phyloP scores from a whole-genome alignment of 805 yeast genomes.

The Lipomyces kockii region DNA sequence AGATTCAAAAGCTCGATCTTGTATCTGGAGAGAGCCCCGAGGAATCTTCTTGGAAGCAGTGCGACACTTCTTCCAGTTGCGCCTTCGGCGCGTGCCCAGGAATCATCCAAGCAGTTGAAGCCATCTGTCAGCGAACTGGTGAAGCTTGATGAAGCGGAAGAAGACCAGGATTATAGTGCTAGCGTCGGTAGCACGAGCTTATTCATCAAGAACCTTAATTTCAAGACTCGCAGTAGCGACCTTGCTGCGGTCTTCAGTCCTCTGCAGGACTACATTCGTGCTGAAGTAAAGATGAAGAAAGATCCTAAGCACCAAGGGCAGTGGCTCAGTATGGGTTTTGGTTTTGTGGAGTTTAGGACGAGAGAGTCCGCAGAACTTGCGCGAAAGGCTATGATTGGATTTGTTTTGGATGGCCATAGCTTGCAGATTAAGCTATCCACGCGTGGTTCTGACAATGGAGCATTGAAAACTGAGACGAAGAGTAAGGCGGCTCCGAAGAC shows the following conservation, averaged over 20 bases:
- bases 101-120: constrained; percentile 38
- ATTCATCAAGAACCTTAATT: constrained; percentile 90
- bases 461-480: neutral
- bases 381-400: constrained; percentile 71
- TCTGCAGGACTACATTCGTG: constrained; percentile 78
- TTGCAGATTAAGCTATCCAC: constrained; percentile 87
- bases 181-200: constrained; percentile 70
- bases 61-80: constrained; percentile 20
- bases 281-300: constrained; percentile 84
- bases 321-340: constrained; percentile 93
- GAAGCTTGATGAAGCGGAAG: constrained; percentile 41
- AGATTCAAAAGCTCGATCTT: constrained; percentile 85
- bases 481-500: constrained; percentile 44
- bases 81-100: constrained; percentile 45
- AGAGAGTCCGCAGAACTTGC: constrained; percentile 80
- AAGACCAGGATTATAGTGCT: constrained; percentile 48
- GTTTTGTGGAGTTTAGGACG: constrained; percentile 87
- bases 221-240: constrained; percentile 67
- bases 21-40: constrained; percentile 94
- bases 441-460: constrained; percentile 53
- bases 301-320: constrained; percentile 74
- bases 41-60: constrained; percentile 66
- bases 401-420: constrained; percentile 84
- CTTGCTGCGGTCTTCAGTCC: constrained; percentile 67
- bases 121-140: constrained; percentile 21